These are phyloP conservation scores for Cytospora mali DNA, from an alignment of 2,329 filamentous ascomycete genomes.

Conservation along the genomic window DNA sequence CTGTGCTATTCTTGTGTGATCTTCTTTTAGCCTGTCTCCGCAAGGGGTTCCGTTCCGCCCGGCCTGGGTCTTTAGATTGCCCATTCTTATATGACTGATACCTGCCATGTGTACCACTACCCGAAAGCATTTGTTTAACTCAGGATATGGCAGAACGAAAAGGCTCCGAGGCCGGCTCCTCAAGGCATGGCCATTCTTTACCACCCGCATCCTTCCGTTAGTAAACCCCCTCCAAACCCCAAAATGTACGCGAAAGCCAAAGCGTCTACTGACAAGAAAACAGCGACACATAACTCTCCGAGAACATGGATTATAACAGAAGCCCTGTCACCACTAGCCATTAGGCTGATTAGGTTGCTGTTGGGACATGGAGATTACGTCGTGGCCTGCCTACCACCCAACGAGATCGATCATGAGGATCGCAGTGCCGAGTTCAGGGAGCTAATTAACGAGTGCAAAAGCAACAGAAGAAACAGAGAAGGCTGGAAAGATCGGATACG, in stretches of 20 bases:
- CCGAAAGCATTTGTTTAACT: slow-evolving; percentile 24
- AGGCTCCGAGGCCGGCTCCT: slow-evolving; percentile 46
- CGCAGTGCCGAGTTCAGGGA: slow-evolving; percentile 78
- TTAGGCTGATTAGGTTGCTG: slow-evolving; percentile 78
- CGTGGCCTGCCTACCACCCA: slow-evolving; percentile 77
- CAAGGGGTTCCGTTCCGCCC: slow-evolving; percentile 3
- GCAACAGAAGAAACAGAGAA: slow-evolving; percentile 64
- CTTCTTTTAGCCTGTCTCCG: slow-evolving; percentile 14
- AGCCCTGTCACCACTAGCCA: slow-evolving; percentile 80
- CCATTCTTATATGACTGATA: slow-evolving; percentile 12
- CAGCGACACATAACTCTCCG: slow-evolving; percentile 70
- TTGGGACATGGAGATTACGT: slow-evolving; percentile 92
- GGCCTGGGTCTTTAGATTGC: slow-evolving; percentile 2
- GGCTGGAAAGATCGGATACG: slow-evolving; percentile 81
- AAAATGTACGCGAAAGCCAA: slow-evolving; percentile 6
- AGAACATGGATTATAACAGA: slow-evolving; percentile 93
- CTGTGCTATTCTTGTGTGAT: slow-evolving; percentile 29
- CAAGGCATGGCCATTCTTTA: slow-evolving; percentile 46
- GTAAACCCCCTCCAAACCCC: slow-evolving; percentile 33
- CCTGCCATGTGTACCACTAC: slow-evolving; percentile 21
- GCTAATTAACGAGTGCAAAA: slow-evolving; percentile 72
- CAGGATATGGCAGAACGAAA: slow-evolving; percentile 48
- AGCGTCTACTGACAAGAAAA: slow-evolving; percentile 39
- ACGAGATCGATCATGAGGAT: slow-evolving; percentile 75
- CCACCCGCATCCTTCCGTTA: slow-evolving; percentile 57